Conservation (phyloP, 139 green algal genomes). For the Coelastrella sp. region DNA sequence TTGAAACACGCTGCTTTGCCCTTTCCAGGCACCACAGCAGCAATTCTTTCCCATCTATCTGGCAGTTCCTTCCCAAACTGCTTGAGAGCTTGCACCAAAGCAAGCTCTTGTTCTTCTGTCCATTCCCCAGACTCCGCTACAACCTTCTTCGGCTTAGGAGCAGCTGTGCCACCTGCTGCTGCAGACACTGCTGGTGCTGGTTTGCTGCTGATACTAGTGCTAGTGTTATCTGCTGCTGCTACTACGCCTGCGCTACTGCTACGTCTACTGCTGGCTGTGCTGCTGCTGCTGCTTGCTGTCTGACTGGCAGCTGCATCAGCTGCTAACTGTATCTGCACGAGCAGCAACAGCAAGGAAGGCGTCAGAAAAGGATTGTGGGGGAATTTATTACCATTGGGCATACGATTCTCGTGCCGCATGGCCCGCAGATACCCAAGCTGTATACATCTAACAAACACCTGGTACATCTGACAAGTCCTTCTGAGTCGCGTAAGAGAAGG, state of each 20-base stretch:
- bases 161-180: conserved; percentile 1
- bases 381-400: no score
- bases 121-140: conserved; percentile 63
- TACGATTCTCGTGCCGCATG: no score
- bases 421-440: no score
- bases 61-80: conserved; percentile 84
- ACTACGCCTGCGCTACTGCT: conserved; percentile 10
- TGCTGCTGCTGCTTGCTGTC: conserved; percentile 28
- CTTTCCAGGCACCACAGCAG: conserved; percentile 83
- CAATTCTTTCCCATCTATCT: conserved; percentile 77
- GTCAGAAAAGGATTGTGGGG: neutral
- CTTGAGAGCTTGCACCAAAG: conserved; percentile 94
- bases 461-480: no score
- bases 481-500: no score
- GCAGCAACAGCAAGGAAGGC: neutral
- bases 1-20: conserved; percentile 88
- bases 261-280: neutral
- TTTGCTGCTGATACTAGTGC: neutral
- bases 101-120: conserved; percentile 87
- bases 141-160: conserved; percentile 15
- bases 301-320: conserved; percentile 24
- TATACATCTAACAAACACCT: no score
- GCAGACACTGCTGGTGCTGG: conserved; percentile 17
- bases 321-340: conserved; percentile 48
- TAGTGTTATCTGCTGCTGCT: conserved; percentile 36